Evolutionary conservation across 2,329 filamentous ascomycete species (phyloP).

Genomic region (Aureobasidium sp.): DNA sequence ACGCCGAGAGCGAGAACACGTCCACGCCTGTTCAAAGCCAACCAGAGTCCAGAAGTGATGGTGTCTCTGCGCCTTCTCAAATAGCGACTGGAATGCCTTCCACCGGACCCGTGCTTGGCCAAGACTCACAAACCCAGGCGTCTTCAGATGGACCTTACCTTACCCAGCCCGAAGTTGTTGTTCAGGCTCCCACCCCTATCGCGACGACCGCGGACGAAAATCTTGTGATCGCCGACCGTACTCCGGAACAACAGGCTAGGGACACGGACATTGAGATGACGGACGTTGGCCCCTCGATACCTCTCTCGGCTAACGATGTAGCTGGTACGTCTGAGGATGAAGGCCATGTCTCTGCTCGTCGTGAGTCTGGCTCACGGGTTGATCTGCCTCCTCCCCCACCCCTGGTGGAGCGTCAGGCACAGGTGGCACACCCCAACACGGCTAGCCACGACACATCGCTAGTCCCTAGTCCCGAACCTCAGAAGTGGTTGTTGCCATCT

Average conservation of each 20-base stretch:
- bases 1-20: constrained; percentile 17
- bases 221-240: constrained; percentile 39
- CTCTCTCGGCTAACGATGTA: constrained; percentile 44
- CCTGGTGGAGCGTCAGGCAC: constrained; percentile 34
- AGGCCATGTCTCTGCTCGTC: constrained; percentile 19
- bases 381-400: constrained; percentile 51
- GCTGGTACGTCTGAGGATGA: constrained; percentile 30
- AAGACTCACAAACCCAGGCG: constrained; percentile 6
- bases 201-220: constrained; percentile 27
- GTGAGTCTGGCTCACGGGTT: constrained; percentile 30
- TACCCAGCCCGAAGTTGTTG: constrained; percentile 29
- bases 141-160: constrained; percentile 13
- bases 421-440: constrained; percentile 13
- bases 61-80: background rate
- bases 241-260: constrained; percentile 36
- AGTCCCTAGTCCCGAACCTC: constrained; percentile 38
- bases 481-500: constrained; percentile 71
- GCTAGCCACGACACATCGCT: constrained; percentile 23
- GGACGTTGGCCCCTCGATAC: constrained; percentile 43
- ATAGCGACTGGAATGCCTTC: constrained; percentile 12
- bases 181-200: constrained; percentile 39
- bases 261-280: constrained; percentile 57
- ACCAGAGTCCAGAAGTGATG: background rate
- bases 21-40: background rate
- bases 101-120: constrained; percentile 5